phyloP scores from a whole-genome alignment of 768 basidiomycete genomes.

The Tylopilus rubrobrunneus region DNA sequence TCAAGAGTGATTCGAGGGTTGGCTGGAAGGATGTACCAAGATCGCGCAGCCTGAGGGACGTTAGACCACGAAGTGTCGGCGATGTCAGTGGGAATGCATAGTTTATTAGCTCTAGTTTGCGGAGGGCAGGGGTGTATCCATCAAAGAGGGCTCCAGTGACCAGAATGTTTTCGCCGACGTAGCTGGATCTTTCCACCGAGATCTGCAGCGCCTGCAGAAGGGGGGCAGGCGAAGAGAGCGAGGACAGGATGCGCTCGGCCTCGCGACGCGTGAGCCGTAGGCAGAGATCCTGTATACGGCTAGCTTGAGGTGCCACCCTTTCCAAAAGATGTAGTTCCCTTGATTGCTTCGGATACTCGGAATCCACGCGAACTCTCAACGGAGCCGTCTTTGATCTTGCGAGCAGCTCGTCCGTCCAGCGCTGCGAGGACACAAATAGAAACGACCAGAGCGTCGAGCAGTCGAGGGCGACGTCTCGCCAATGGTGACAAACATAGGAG shows the following conservation, averaged over 20 bases:
- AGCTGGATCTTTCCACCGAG: slow-evolving; percentile 16
- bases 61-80: slow-evolving; percentile 33
- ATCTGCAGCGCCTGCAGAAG: slow-evolving; percentile 31
- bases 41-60: slow-evolving; percentile 34
- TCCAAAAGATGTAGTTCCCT: slow-evolving; percentile 28
- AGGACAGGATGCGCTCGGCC: slow-evolving; percentile 24
- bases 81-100: slow-evolving; percentile 37
- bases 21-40: slow-evolving; percentile 26
- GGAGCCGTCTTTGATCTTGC: slow-evolving; percentile 41
- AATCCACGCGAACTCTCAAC: slow-evolving; percentile 22
- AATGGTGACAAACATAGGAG: slow-evolving; percentile 31
- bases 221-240: slow-evolving; percentile 26
- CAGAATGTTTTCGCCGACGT: slow-evolving; percentile 17
- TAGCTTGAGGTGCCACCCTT: slow-evolving; percentile 29
- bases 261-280: slow-evolving; percentile 20
- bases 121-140: slow-evolving; percentile 33
- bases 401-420: slow-evolving; percentile 42
- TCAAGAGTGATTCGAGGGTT: slow-evolving; percentile 30
- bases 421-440: slow-evolving; percentile 30
- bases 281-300: slow-evolving; percentile 33
- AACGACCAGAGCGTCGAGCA: slow-evolving; percentile 40
- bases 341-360: slow-evolving; percentile 25
- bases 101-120: slow-evolving; percentile 32
- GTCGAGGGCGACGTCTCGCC: slow-evolving; percentile 41
- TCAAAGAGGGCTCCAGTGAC: slow-evolving; percentile 29